Evolutionary conservation across 345 rosid species (phyloP).

Genomic region (Eucalyptus pauciflora): DNA sequence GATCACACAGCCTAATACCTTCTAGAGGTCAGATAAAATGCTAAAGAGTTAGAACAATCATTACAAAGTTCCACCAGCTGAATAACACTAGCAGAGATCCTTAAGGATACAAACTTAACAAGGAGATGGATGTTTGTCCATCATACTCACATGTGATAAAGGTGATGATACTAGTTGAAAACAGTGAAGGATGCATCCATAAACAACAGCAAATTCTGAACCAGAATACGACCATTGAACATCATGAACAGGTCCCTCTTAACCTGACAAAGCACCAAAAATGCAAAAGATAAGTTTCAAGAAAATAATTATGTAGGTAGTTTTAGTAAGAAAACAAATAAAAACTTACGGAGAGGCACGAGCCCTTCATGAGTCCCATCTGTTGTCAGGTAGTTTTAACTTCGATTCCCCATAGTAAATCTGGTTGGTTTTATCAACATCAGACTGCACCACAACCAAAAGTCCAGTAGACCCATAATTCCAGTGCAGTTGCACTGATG

Average conservation of each 20-base stretch:
- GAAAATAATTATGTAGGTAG: neutral
- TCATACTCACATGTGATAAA: neutral
- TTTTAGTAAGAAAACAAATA: neutral
- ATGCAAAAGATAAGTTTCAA: neutral
- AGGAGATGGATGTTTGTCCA: neutral
- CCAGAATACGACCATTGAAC: slow-evolving; percentile 95
- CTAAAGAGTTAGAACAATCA: neutral
- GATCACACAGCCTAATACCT: neutral
- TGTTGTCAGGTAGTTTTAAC: slow-evolving; percentile 77
- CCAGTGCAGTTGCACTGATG: slow-evolving; percentile 82
- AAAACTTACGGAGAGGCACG: slow-evolving; percentile 72
- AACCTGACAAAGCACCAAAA: slow-evolving; percentile 41
- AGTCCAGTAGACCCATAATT: slow-evolving; percentile 84
- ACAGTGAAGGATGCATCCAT: slow-evolving; percentile 78
- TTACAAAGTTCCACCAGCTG: neutral
- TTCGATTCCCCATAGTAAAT: slow-evolving; percentile 97
- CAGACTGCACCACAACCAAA: slow-evolving; percentile 72
- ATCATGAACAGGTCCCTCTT: slow-evolving; percentile 96
- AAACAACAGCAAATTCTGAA: slow-evolving; percentile 87
- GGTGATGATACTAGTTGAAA: neutral
- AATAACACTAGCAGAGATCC: neutral
- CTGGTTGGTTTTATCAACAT: slow-evolving; percentile 93
- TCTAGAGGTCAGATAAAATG: neutral
- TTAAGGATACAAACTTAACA: neutral
- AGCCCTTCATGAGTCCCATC: slow-evolving; percentile 83